Percentiles rank a stretch among this genome's conserved stretches.
phyloP scores from a whole-genome alignment of 1,139 yeast species.

The Protomyces arabidopsidicola region DNA sequence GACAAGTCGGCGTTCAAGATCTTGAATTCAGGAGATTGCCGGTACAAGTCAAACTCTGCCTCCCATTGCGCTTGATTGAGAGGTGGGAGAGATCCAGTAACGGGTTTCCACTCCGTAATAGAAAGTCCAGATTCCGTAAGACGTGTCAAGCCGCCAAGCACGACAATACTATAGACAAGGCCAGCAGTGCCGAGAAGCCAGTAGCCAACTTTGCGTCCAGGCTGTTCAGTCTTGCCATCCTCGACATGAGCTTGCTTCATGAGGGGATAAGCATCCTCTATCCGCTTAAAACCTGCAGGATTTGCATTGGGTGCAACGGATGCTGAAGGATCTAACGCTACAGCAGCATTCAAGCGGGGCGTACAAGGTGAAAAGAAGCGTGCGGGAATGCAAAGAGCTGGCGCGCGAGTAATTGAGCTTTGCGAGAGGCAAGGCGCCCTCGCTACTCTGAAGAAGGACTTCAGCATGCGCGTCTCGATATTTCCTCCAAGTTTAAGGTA shows the following conservation, averaged over 20 bases:
- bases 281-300: not conserved
- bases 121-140: conserved; percentile 93
- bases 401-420: not conserved
- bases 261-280: not conserved
- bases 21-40: conserved; percentile 84
- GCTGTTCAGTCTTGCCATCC: not conserved
- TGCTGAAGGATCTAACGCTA: not conserved
- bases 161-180: conserved; percentile 88
- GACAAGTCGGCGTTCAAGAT: conserved; percentile 77
- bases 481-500: no score
- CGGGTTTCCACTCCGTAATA: conserved; percentile 98
- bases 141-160: conserved; percentile 93
- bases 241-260: not conserved
- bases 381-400: not conserved
- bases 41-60: conserved; percentile 72
- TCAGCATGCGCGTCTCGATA: not conserved
- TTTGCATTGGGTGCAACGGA: not conserved
- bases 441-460: not conserved
- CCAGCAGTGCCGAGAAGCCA: conserved; percentile 90
- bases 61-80: conserved; percentile 75
- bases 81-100: conserved; percentile 92
- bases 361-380: not conserved
- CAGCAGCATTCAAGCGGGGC: not conserved
- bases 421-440: not conserved
- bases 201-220: conserved; percentile 56